Evolutionary conservation across 352 stramenopile species (phyloP), one percentile per base, ranked within the genome.

Genomic region (Phytophthora nicotianae): DNA sequence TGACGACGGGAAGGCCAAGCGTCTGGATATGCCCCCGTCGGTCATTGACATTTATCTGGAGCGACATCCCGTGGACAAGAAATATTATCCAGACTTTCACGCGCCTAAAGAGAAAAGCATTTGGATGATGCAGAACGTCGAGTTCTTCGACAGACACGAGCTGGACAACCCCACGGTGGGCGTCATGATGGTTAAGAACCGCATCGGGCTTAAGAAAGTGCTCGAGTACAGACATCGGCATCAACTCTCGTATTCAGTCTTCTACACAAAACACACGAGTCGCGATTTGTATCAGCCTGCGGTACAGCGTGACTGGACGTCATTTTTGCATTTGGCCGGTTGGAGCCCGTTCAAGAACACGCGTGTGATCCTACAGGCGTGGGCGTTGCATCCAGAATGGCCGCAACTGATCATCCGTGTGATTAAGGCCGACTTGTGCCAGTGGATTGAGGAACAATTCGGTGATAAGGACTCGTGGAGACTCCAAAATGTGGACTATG

Each of bases 101-200:
- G 68, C 74, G 9, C 81, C 82, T 6, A 65, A 62, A 11, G 75
- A 90, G 38, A 93, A 93, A 63, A 79, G 77, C 19, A 89, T 93
- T 51, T 93, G 85, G 85, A 89, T 93, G 79, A 89, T 93, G 83
- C 81, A 90, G 59, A 91, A 93, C 64, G 78, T 86, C 51, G 82
- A 93, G 60, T 91, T 90, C 56, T 93, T 93, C 38, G 85, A 93
- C 47, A 77, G 83, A 42, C 85, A 93, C 55, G 85, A 93, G 51
- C 65, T 93, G 32, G 58, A 68, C 14, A 77, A 89, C 45, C 85
- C 85, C 7, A 78, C 71, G 17, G 78, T 93, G 6, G 85, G 85
- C 19, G 82, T 93, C n/a, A 87, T 93, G 70, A 81, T 93, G 46
- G 83, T 90, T 32, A 93, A 93, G 62, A 93, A 91, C 42, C 79